phyloP scores from a whole-genome alignment of 495 filamentous ascomycete species.

The Elasticomyces elasticus region DNA sequence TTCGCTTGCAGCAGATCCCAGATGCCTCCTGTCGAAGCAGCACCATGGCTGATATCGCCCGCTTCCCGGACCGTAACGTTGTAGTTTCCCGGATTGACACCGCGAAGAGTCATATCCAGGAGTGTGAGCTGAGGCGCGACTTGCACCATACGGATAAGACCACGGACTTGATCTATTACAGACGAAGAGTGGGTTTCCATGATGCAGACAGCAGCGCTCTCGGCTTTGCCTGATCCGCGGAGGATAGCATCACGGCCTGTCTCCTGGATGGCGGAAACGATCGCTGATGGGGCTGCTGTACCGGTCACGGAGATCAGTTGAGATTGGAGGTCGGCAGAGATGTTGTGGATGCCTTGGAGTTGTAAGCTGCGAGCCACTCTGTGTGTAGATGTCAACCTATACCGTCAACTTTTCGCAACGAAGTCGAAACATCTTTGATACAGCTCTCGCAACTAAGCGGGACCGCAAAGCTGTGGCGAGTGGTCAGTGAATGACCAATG shows the following conservation, averaged over 20 bases:
- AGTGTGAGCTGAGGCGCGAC: constrained; percentile 53
- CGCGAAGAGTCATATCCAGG: constrained; percentile 78
- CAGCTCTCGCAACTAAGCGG: constrained; percentile 84
- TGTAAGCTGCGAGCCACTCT: neutral
- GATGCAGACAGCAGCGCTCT: constrained; percentile 95
- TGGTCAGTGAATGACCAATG: neutral
- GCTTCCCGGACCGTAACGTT: constrained; percentile 69
- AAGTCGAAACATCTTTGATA: constrained; percentile 68
- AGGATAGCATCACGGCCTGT: constrained; percentile 92
- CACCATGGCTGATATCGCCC: constrained; percentile 83
- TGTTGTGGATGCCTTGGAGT: constrained; percentile 48
- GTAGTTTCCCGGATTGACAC: constrained; percentile 74
- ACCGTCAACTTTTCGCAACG: constrained; percentile 65
- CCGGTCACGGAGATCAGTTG: constrained; percentile 63
- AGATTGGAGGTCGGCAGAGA: constrained; percentile 53
- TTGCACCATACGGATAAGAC: constrained; percentile 36
- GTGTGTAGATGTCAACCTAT: constrained; percentile 5
- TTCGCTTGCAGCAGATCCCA: constrained; percentile 55
- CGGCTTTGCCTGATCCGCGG: constrained; percentile 72
- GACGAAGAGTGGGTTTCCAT: constrained; percentile 65
- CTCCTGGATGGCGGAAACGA: constrained; percentile 75
- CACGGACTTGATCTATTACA: constrained; percentile 31
- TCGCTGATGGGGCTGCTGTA: constrained; percentile 74
- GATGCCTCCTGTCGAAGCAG: constrained; percentile 67
- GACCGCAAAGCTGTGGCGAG: constrained; percentile 60